Conservation (phyloP, 176 grass and related monocot species). For the Aegilops longissima region DNA sequence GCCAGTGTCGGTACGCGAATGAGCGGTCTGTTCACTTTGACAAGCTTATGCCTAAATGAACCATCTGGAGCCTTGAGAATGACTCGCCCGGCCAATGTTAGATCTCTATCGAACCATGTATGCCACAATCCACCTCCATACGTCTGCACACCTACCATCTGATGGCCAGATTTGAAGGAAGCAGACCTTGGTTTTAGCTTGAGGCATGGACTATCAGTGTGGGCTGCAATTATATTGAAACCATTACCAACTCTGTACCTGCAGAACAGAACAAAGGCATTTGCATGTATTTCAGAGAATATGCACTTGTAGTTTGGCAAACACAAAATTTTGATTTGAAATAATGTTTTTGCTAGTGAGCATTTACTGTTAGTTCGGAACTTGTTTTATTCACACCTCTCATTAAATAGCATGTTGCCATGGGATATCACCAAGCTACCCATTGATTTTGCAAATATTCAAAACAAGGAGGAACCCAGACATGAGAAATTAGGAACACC, state of each 20-base stretch:
- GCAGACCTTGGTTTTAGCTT: slow-evolving; percentile 90
- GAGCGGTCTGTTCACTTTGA: slow-evolving; percentile 81
- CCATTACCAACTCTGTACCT: slow-evolving; percentile 81
- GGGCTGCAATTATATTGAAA: slow-evolving; percentile 88
- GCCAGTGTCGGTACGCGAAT: slow-evolving; percentile 89
- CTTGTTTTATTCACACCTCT: too few relatives aligned
- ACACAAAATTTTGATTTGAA: not conserved
- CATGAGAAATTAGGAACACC: too few relatives aligned
- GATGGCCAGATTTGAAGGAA: slow-evolving; percentile 74
- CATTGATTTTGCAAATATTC: too few relatives aligned
- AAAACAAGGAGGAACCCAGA: too few relatives aligned
- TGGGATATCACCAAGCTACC: not conserved
- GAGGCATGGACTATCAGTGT: slow-evolving; percentile 94
- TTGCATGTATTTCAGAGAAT: not conserved
- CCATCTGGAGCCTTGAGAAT: slow-evolving; percentile 74
- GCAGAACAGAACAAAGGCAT: slow-evolving; percentile 39
- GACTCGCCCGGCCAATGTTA: slow-evolving; percentile 84
- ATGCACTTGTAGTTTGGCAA: not conserved
- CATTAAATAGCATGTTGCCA: not conserved
- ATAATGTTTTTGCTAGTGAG: not conserved
- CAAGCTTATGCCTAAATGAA: slow-evolving; percentile 79
- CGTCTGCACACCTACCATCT: slow-evolving; percentile 88
- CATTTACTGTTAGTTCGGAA: not conserved
- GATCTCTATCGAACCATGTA: slow-evolving; percentile 96
- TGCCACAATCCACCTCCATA: slow-evolving; percentile 88